These are phyloP conservation scores for Phytophthora europaea DNA, from an alignment of 352 stramenopile species.

Conservation along the genomic window DNA sequence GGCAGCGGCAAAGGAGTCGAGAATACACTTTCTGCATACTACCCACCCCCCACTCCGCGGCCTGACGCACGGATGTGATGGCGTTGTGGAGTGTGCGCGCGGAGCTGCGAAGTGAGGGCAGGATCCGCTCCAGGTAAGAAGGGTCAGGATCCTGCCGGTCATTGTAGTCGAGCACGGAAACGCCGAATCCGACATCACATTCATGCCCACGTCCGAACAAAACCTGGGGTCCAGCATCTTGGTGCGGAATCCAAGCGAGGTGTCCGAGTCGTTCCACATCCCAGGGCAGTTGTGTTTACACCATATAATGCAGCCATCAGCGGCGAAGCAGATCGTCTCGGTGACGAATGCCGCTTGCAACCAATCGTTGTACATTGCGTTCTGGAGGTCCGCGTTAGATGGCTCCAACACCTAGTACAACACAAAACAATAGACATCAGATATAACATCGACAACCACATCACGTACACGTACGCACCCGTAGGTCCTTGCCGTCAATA, in stretches of 20 bases:
- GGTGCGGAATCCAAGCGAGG: background rate
- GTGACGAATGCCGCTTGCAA: background rate
- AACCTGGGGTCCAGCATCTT: background rate
- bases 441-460: no score
- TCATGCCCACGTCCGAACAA: background rate
- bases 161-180: background rate
- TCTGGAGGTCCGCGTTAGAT: no score
- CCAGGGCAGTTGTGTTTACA: background rate
- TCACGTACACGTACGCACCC: no score
- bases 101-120: background rate
- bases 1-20: background rate
- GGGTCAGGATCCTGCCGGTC: background rate
- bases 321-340: background rate
- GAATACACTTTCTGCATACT: background rate
- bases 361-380: no score
- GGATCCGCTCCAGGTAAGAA: background rate
- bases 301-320: background rate
- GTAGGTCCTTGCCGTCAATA: no score
- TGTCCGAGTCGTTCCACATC: no score
- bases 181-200: background rate
- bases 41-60: background rate
- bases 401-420: no score
- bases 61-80: background rate
- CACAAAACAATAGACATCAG: no score
- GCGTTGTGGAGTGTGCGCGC: background rate